Conservation (phyloP, 805 yeast species). For the Danielia oregonensis region DNA sequence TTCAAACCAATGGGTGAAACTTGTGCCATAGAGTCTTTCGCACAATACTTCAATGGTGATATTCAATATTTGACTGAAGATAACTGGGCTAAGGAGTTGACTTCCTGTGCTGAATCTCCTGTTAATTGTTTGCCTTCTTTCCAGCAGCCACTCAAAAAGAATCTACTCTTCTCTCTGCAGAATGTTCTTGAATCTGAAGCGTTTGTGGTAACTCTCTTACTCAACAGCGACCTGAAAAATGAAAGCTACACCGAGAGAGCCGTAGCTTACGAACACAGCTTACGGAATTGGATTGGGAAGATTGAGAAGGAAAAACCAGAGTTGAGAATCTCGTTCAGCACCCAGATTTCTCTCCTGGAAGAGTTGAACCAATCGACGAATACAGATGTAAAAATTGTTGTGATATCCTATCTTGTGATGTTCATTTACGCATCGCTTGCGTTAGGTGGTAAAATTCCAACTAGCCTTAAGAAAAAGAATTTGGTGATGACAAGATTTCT, state of each 20-base stretch:
- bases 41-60: constrained; percentile 80
- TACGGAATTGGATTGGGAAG: constrained; percentile 51
- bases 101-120: constrained; percentile 70
- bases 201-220: constrained; percentile 68
- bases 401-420: constrained; percentile 79
- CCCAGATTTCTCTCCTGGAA: constrained; percentile 79
- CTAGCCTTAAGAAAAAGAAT: constrained; percentile 22
- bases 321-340: constrained; percentile 65
- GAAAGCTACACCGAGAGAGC: constrained; percentile 36
- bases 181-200: constrained; percentile 63
- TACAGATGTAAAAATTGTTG: constrained; percentile 68
- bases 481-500: constrained; percentile 59
- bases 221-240: constrained; percentile 50
- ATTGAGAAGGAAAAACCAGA: constrained; percentile 52
- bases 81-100: constrained; percentile 55
- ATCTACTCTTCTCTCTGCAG: constrained; percentile 54
- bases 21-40: constrained; percentile 83
- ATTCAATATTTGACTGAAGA: constrained; percentile 43
- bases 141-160: constrained; percentile 81
- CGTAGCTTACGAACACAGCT: constrained; percentile 64
- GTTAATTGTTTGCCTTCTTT: constrained; percentile 87
- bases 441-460: constrained; percentile 58
- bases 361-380: constrained; percentile 81
- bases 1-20: constrained; percentile 75
- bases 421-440: constrained; percentile 84